Conservation (phyloP, 768 basidiomycete genomes). For the Krasilnikovozyma curviuscula region DNA sequence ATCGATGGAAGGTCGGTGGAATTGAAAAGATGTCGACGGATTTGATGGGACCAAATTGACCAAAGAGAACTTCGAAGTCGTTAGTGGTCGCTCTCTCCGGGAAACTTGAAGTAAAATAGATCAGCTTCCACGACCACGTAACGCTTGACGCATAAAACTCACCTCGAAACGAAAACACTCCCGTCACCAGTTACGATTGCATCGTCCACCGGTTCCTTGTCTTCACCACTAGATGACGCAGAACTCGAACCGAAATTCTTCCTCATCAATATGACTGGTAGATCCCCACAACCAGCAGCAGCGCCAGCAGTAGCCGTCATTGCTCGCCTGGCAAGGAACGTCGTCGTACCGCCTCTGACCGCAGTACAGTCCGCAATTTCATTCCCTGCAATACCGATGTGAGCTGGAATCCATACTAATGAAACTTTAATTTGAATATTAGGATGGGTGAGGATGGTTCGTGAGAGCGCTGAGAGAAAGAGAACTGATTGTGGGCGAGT, state of each 20-base stretch:
- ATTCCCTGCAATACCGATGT: conserved; percentile 21
- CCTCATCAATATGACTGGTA: conserved; percentile 6
- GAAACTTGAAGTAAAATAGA: conserved; percentile 16
- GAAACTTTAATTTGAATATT: conserved; percentile 21
- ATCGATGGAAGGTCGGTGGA: conserved; percentile 20
- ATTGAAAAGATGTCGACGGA: conserved; percentile 26
- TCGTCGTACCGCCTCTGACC: conserved; percentile 21
- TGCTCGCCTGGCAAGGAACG: conserved; percentile 14
- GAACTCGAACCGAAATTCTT: no score
- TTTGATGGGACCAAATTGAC: conserved; percentile 21
- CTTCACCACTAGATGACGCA: not conserved
- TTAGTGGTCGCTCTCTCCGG: conserved; percentile 20
- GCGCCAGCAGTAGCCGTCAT: conserved; percentile 3
- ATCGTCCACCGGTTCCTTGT: not conserved
- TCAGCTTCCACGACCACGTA: not conserved
- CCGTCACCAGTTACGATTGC: not conserved
- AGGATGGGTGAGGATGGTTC: conserved; percentile 18
- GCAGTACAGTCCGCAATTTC: conserved; percentile 23
- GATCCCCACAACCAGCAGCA: not conserved
- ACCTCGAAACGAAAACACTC: conserved; percentile 25
- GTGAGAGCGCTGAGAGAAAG: conserved; percentile 21
- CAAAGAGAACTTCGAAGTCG: conserved; percentile 24
- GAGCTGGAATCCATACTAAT: conserved; percentile 24
- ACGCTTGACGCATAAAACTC: not conserved
- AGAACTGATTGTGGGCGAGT: conserved; percentile 19